Base-by-base conservation (phyloP, 2,329 filamentous ascomycete genomes). In the Zymoseptoria crescenta region DNA sequence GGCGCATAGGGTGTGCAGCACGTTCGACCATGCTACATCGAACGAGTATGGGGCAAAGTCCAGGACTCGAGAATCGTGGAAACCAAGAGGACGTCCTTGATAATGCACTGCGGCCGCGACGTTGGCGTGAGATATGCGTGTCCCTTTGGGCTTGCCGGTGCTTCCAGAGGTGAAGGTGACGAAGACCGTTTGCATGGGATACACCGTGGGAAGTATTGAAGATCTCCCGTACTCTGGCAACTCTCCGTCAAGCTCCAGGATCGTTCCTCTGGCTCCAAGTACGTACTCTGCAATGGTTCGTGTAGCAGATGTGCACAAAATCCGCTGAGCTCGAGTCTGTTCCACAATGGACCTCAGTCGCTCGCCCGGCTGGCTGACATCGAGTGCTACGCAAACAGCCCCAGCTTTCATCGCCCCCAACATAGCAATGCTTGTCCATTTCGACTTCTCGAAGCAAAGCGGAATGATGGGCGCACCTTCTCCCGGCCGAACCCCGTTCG, bases 361-460 rank as follows among this genome's bases (percentile, higher is more conserved):
- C 21, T 28, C 41, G 28, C 20, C 4, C 10, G 65, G 59, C 21
- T 59, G 16, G 59, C 69, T 66, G 2, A 67, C 70, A 56, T 76
- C 74, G 10, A 78, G 65, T 6, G 69, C 68, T 7, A 72, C 68
- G n/a, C 65, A 70, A n/a, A 70, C 70, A 13, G 68, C 72, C 16
- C 73, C 73, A 13, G 72, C 70, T 56, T 73, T 73, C 28, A 74
- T 66, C 6, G 74, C 68, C 3, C 69, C 68, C 8, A 74, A 65
- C 69, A 73, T 71, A 2, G 72, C 70, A 13, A 74, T 64, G 7
- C 72, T 59, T 1, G 68, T 68, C 52, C 69, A 73, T 4, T 59
- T 55, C 49, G 70, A 73, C 62, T 74, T 74, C 49, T 74, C 72
- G 50, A 74, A 73, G 54, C 72, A 74, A 5, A 71, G 70, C 5